phyloP scores from a whole-genome alignment of 306 rosid genomes.

The Corylus heterophylla region DNA sequence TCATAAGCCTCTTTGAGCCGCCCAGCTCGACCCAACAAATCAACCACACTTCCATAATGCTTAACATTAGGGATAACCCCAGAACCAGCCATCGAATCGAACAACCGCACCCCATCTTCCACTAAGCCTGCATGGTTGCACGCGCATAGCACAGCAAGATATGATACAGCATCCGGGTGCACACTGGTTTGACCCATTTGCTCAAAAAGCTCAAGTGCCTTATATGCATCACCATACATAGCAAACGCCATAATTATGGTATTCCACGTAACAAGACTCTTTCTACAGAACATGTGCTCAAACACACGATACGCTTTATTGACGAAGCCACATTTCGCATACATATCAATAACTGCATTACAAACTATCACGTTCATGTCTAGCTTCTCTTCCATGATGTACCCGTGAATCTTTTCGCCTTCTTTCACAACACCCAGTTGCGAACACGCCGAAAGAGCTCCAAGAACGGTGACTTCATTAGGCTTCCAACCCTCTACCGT shows the following conservation, averaged over 20 bases:
- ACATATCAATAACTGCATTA: slow-evolving; percentile 86
- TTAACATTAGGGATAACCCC: slow-evolving; percentile 60
- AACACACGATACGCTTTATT: slow-evolving; percentile 70
- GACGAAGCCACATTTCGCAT: slow-evolving; percentile 73
- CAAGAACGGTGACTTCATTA: slow-evolving; percentile 70
- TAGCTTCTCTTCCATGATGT: slow-evolving; percentile 49
- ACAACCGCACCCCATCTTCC: slow-evolving; percentile 69
- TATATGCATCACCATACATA: slow-evolving; percentile 64
- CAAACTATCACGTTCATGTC: slow-evolving; percentile 68
- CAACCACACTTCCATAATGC: slow-evolving; percentile 85
- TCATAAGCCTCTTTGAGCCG: slow-evolving; percentile 72
- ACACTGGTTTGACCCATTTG: slow-evolving; percentile 45
- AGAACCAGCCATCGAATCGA: slow-evolving; percentile 48
- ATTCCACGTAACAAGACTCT: slow-evolving; percentile 77
- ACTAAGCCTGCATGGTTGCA: slow-evolving; percentile 90
- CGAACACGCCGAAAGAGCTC: slow-evolving; percentile 74
- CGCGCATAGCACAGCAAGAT: slow-evolving; percentile 72
- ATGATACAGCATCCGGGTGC: slow-evolving; percentile 63
- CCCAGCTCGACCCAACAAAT: slow-evolving; percentile 86
- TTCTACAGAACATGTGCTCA: slow-evolving; percentile 53
- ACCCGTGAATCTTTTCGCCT: slow-evolving; percentile 56
- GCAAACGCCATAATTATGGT: slow-evolving; percentile 87
- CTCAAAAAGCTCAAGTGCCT: slow-evolving; percentile 66
- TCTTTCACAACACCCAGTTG: slow-evolving; percentile 77
- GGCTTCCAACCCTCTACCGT: slow-evolving; percentile 65